Evolutionary conservation across 495 filamentous ascomycete species (phyloP), one percentile per base, ranked within the genome.

Genomic region (Penicillium macrosclerotiorum): DNA sequence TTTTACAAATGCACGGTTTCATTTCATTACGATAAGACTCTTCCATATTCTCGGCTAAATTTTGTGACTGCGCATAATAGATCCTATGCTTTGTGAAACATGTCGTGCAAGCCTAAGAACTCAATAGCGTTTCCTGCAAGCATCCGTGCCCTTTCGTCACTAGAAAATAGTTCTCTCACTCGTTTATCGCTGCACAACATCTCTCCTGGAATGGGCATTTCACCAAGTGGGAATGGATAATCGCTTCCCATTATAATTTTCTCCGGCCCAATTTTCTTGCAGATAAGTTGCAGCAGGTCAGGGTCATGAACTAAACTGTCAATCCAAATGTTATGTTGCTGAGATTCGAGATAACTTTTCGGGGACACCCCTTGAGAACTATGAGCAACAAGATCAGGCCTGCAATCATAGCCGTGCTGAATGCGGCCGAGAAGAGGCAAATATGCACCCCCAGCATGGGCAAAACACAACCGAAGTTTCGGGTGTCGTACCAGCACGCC

Each of bases 181-280:
- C 37, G 12, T 12, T 39, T n/a, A 37, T 59, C 52, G 26, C 48
- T 42, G 17, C 34, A 44, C 27, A 59, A 35, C 55, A 59, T 59
- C 36, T 48, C 37, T 0, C 56, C 56, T 14, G 56, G 48, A 12
- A 49, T 40, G 1, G 56, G 56, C 44, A 55, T 47, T 30, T 59
- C 56, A 0, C 56, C 56, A 18, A 59, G 41, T 11, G 56, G 56
- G 19, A 59, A 59, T 8, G 56, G 56, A 43, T 59, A 59, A 32
- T 59, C 56, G 23, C 56, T 59, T 3, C 56, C 56, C 56, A 59
- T 55, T 9, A 59, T 41, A 4, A 59, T 38, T 8, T 49, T 17
- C 1, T 50, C 48, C 12, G 45, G 19, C 0, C 56, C 56, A 12
- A 59, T 47, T 34, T 59, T 59, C 27, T 55, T 59, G 31, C 47